Evolutionary conservation across 1,139 yeast species (phyloP).

Genomic region (Candida sojae): DNA sequence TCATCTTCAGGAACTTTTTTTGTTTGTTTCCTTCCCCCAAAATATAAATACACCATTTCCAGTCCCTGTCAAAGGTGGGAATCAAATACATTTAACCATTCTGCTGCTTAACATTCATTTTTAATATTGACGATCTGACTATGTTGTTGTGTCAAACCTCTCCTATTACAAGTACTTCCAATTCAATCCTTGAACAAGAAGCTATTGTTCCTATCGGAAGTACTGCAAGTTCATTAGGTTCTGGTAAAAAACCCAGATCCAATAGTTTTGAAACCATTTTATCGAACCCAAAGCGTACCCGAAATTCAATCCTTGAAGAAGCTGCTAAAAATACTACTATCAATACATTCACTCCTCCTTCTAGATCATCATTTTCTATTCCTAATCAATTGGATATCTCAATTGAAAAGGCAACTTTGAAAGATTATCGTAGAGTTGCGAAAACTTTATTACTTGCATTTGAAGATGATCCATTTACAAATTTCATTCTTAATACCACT

Average conservation of each 20-base stretch:
- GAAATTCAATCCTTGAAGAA: neutral
- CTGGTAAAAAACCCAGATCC: slow-evolving; percentile 2
- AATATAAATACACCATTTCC: no score
- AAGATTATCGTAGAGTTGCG: slow-evolving; percentile 42
- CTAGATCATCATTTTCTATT: slow-evolving; percentile 13
- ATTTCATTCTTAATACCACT: slow-evolving; percentile 37
- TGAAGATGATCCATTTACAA: slow-evolving; percentile 44
- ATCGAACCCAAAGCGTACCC: slow-evolving; percentile 5
- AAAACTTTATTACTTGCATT: slow-evolving; percentile 40
- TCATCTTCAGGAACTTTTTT: neutral
- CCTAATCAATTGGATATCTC: slow-evolving; percentile 27
- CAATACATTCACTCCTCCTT: neutral
- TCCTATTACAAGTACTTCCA: neutral
- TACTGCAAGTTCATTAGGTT: slow-evolving; percentile 1
- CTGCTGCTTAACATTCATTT: neutral
- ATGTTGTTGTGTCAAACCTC: slow-evolving; percentile 2
- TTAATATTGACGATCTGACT: neutral
- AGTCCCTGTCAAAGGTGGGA: no score
- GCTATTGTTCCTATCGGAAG: neutral
- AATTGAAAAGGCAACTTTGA: slow-evolving; percentile 30
- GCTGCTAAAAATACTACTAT: neutral
- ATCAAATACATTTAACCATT: no score
- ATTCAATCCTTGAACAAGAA: neutral
- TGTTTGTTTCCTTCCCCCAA: neutral
- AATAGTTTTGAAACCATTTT: slow-evolving; percentile 8